Conservation (phyloP, 148 eudicot species). For the Rhododendron ferrugineum region DNA sequence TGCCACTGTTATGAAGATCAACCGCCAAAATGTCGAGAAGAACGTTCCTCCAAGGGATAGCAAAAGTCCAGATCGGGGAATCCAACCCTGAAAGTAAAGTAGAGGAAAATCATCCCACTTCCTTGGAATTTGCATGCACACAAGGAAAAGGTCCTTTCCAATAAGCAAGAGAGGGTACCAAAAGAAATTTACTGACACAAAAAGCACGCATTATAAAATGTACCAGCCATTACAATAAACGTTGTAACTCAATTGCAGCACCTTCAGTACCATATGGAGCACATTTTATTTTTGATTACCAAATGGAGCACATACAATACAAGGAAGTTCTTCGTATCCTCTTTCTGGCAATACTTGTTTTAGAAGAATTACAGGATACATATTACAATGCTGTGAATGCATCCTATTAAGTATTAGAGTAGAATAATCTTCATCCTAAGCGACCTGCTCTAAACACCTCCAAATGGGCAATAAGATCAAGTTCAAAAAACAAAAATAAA, state of each 20-base stretch:
- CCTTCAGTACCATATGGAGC: background rate
- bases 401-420: background rate
- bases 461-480: background rate
- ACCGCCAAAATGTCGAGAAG: conserved; percentile 81
- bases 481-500: background rate
- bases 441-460: background rate
- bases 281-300: background rate
- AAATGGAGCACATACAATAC: background rate
- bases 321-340: background rate
- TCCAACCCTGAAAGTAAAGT: conserved; percentile 52
- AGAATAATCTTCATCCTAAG: background rate
- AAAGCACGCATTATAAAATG: background rate
- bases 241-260: background rate
- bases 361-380: background rate
- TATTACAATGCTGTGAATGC: background rate
- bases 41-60: conserved; percentile 77
- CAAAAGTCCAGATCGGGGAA: conserved; percentile 78
- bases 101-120: background rate
- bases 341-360: background rate
- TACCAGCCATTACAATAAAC: background rate
- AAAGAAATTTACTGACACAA: background rate
- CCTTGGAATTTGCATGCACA: background rate
- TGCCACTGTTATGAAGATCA: conserved; percentile 61
- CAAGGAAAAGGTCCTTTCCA: too few relatives aligned
- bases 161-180: background rate